Base-by-base conservation (phyloP, 1,139 yeast species). In the Protomyces inundatus region DNA sequence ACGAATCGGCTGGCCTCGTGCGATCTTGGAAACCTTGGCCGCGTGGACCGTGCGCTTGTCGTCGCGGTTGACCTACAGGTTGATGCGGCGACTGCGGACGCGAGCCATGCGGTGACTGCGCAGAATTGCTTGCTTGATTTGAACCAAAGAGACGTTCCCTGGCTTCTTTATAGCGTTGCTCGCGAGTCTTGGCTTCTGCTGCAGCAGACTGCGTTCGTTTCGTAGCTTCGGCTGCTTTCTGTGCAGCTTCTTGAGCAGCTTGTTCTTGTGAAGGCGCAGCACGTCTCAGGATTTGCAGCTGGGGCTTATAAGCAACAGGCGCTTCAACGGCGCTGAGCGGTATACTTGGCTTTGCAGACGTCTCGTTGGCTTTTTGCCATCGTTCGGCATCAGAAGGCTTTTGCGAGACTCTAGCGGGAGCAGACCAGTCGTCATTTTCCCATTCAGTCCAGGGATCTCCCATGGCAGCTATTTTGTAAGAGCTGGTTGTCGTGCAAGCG, bases 401-500 rank as follows among this genome's bases (percentile, higher is more conserved):
- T 6, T 10, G 10, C 9, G 48, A 14, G 23, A 23, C 23, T 9
- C 12, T 6, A 6, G 62, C 62, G 12, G 62, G 51, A 10, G 35
- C 45, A 4, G 62, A 46, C 62, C 62, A 58, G 56, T 58, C 62
- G 36, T 58, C 62, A 34, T 58, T 55, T 56, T 55, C 34, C 23
- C 54, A 55, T 14, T 58, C 62, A 16, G 62, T 48, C 62, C 62
- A 58, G n/a, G 62, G 62, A 58, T 58, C 62, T 10, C 62, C 16
- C 48, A 42, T 42, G 30, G 6, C 23, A 23, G 23, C 23, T 23
- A 23, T 23, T 2, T 23, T 23, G 39, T 12, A 12, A 36, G 12
- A 36, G 39, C 12, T 14, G 23, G 32, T 16, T 6, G 30, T 42
- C n/a, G 32, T 42, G 48, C 30, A n/a, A 16, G 16, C 23, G 6